Conservation (phyloP, 495 filamentous ascomycete species). For the Thozetella sp. region DNA sequence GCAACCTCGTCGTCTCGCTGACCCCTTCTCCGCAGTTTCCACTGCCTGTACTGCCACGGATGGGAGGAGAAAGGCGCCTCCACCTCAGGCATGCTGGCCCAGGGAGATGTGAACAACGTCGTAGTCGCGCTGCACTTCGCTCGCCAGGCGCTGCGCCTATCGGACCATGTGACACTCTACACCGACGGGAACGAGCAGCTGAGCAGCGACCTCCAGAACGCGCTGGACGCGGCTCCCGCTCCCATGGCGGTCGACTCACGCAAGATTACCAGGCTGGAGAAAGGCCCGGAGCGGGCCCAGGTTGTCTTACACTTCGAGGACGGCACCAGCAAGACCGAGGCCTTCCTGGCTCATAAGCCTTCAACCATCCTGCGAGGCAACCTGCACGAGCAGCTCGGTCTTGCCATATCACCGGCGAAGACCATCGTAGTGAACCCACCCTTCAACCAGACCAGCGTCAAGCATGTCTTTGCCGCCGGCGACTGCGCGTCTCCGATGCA, state of each 20-base stretch:
- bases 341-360: conserved; percentile 17
- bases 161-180: conserved; percentile 14
- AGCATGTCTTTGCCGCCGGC: conserved; percentile 23
- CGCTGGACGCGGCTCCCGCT: not conserved
- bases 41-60: conserved; percentile 27
- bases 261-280: too few relatives aligned
- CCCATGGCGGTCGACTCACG: not conserved
- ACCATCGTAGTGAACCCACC: conserved; percentile 13
- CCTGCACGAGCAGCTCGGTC: conserved; percentile 18
- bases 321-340: conserved; percentile 10
- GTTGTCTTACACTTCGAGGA: too few relatives aligned
- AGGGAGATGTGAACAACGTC: not conserved
- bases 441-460: conserved; percentile 14
- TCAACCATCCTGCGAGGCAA: conserved; percentile 11
- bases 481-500: conserved; percentile 19
- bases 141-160: conserved; percentile 10
- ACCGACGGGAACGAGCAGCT: conserved; percentile 16
- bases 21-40: too few relatives aligned
- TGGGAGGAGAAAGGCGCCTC: conserved; percentile 15
- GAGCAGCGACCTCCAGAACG: conserved; percentile 5
- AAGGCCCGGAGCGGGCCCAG: too few relatives aligned
- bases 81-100: conserved; percentile 14
- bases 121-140: conserved; percentile 11
- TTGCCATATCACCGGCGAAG: conserved; percentile 10
- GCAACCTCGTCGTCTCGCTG: too few relatives aligned